Base-by-base conservation (phyloP, 129 eudicot species). In the Chrysanthemum lavandulifolium region DNA sequence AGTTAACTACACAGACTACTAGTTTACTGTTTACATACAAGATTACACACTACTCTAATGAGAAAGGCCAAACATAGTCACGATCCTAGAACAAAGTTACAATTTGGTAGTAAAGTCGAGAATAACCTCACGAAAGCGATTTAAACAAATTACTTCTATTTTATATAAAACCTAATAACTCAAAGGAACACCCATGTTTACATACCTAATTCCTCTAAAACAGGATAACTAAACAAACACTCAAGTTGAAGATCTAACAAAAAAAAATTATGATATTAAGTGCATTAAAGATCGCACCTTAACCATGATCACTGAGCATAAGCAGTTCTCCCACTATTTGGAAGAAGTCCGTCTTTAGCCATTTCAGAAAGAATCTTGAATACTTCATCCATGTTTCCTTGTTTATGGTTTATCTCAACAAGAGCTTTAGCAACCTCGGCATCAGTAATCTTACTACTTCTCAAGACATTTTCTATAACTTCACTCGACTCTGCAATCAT, bases 311-410 rank as follows among this genome's bases (percentile, higher is more conserved):
- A 77, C 68, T 73, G 76, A 52, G 83, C 83, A 76, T 73, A 82
- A 25, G 79, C 81, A 74, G 84, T 85, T 80, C 54, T 82, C 40
- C 91, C 92, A 77, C 91, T 87, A 55, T 88, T 80, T 55, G 97
- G 99, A 78, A 90, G 97, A 74, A 95, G 85, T 50, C 99, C 97
- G 78, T 95, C 94, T 68, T 78, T 90, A 7, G 97, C 97, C 99
- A 95, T 90, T 76, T 90, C 96, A 29, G 80, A 69, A 69, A 95
- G 96, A 78, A 86, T 78, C 78, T 80, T 75, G 64, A 90, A 83
- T 2, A 88, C 99, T 10, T 82, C 96, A 79, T 84, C 87, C 88
- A 90, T 79, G 76, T 95, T 95, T 61, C 99, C 99, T 81, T 90
- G 91, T 80, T 83, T 95, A 76, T 81, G 79, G 75, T 95, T 95